These are phyloP conservation scores for Coniochaeta ligniaria DNA, from an alignment of 2,329 filamentous ascomycete genomes.

Conservation along the genomic window DNA sequence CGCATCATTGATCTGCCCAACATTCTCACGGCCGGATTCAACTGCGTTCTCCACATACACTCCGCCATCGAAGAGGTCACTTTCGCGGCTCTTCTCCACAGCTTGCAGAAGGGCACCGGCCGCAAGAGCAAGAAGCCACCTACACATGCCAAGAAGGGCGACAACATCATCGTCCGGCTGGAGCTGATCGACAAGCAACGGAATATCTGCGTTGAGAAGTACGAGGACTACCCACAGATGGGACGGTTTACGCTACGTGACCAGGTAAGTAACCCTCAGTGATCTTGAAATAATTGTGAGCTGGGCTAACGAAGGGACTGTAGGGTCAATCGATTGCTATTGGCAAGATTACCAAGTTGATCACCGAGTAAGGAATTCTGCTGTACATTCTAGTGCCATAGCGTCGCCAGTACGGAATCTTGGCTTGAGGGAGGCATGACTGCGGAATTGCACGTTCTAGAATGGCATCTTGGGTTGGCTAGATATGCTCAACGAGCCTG, in stretches of 20 bases:
- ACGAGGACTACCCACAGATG: constrained; percentile 93
- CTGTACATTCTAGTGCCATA: not conserved
- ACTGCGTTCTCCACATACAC: constrained; percentile 96
- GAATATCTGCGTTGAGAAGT: constrained; percentile 85
- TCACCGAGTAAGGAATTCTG: constrained; percentile 20
- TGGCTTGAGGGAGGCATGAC: too few relatives aligned
- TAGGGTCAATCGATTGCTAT: constrained; percentile 99
- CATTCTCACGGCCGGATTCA: constrained; percentile 91
- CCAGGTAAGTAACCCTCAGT: constrained; percentile 49
- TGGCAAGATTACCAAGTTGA: constrained; percentile 94
- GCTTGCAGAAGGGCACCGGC: constrained; percentile 88
- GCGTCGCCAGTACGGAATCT: too few relatives aligned
- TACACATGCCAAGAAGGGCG: constrained; percentile 75
- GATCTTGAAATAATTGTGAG: constrained; percentile 6
- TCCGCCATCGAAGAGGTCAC: constrained; percentile 97
- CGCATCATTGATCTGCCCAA: constrained; percentile 89
- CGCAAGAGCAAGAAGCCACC: constrained; percentile 91
- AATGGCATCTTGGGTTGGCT: too few relatives aligned
- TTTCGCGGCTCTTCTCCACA: constrained; percentile 81
- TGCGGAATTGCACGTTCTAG: too few relatives aligned
- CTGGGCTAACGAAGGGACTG: constrained; percentile 13
- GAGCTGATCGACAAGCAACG: constrained; percentile 81
- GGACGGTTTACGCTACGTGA: constrained; percentile 86
- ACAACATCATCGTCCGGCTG: constrained; percentile 85
- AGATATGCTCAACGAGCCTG: too few relatives aligned